Evolutionary conservation across 306 rosid species (phyloP).

Genomic region (Oxytropis ochrocephala): DNA sequence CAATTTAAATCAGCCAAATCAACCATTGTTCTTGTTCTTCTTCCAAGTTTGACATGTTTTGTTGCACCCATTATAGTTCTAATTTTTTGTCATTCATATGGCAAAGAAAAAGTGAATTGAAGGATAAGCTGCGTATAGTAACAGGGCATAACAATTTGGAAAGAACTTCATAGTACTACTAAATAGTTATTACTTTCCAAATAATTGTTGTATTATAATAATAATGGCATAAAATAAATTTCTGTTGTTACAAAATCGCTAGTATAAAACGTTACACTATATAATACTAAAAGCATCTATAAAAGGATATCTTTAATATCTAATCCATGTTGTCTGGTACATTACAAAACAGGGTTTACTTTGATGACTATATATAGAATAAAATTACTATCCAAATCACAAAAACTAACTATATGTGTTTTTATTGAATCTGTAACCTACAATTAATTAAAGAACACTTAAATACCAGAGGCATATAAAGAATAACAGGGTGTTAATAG

Average conservation of each 20-base stretch:
- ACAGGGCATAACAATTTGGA: neutral
- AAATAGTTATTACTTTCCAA: neutral
- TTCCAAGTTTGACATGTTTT: neutral
- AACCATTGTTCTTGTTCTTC: neutral
- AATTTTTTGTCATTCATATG: too few species aligned
- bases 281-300: neutral
- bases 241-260: neutral
- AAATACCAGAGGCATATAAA: too few species aligned
- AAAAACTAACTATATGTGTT: too few species aligned
- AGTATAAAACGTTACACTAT: neutral
- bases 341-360: neutral
- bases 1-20: conserved; percentile 19
- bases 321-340: too few species aligned
- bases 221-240: neutral
- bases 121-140: too few species aligned
- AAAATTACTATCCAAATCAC: too few species aligned
- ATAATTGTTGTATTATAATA: neutral
- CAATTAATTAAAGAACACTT: too few species aligned
- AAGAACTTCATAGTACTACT: too few species aligned
- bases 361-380: too few species aligned
- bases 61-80: conserved; percentile 1
- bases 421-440: neutral
- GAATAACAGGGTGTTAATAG: neutral
- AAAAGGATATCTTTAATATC: neutral
- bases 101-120: too few species aligned